Conservation (phyloP, 306 rosid species). For the Citrullus mucosospermus region DNA sequence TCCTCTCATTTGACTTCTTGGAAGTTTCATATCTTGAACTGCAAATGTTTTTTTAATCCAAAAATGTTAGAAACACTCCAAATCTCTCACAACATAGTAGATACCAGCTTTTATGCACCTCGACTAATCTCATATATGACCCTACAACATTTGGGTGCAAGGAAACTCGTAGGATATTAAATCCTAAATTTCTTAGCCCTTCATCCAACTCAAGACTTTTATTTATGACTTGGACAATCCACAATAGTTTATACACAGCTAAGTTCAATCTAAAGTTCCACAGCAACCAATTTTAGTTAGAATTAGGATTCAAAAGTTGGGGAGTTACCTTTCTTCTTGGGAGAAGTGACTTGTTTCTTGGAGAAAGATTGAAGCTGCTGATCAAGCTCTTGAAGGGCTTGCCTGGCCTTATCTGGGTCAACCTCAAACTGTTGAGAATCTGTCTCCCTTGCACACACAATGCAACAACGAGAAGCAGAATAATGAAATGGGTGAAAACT, state of each 20-base stretch:
- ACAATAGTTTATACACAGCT: no score
- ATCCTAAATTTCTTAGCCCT: no score
- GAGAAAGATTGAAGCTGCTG: slow-evolving; percentile 57
- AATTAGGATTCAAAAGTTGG: not conserved
- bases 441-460: slow-evolving; percentile 32
- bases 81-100: no score
- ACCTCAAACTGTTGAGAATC: slow-evolving; percentile 61
- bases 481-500: slow-evolving; percentile 11
- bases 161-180: no score
- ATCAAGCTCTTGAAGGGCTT: slow-evolving; percentile 72
- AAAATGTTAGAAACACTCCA: no score
- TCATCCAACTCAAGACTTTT: no score
- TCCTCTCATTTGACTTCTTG: slow-evolving; percentile 13
- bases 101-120: no score
- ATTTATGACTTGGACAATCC: no score
- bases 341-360: slow-evolving; percentile 28
- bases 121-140: no score
- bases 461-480: not conserved
- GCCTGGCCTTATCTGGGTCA: slow-evolving; percentile 71
- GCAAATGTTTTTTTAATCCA: slow-evolving; percentile 10
- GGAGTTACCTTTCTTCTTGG: slow-evolving; percentile 29
- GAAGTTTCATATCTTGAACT: slow-evolving; percentile 36
- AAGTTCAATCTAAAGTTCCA: not conserved
- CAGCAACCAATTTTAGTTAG: not conserved
- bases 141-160: no score